Percentiles rank a stretch among this genome's conserved stretches.
Evolutionary conservation across 495 filamentous ascomycete genomes (phyloP).

Genomic region (Tetracladium setigerum): DNA sequence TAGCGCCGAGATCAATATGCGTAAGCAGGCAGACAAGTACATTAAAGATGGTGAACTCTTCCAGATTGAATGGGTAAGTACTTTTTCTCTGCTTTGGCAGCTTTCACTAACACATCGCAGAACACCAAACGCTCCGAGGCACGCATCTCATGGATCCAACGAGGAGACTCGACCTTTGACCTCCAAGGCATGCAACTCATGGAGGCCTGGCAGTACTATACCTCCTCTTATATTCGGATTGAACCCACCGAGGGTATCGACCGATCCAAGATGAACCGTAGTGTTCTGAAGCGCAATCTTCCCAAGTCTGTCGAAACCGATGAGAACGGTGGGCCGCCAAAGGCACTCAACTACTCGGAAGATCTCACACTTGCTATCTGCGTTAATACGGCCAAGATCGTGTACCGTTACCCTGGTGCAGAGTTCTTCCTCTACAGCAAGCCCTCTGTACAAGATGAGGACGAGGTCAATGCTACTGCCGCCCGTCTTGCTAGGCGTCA

Average conservation of each 20-base stretch:
- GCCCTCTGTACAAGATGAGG: conserved; percentile 24
- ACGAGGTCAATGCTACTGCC: conserved; percentile 37
- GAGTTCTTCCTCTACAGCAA: conserved; percentile 43
- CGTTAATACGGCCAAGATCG: conserved; percentile 72
- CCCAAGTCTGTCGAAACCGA: conserved; percentile 39
- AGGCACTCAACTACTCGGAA: conserved; percentile 59
- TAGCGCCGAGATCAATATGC: conserved; percentile 73
- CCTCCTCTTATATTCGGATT: conserved; percentile 78
- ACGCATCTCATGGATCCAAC: conserved; percentile 62
- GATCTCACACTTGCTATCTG: conserved; percentile 72
- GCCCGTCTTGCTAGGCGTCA: conserved; percentile 32
- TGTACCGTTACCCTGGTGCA: conserved; percentile 62
- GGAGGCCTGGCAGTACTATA: conserved; percentile 82
- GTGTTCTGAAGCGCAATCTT: conserved; percentile 70
- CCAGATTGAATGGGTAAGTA: conserved; percentile 74
- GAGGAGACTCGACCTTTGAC: conserved; percentile 75
- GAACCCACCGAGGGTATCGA: conserved; percentile 84
- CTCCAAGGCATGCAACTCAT: conserved; percentile 50
- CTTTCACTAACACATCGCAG: conserved; percentile 22
- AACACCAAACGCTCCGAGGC: conserved; percentile 51
- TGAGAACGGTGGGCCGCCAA: conserved; percentile 33
- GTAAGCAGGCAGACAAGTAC: conserved; percentile 79
- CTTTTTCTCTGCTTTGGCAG: not conserved
- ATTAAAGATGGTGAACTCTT: conserved; percentile 88
- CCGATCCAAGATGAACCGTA: conserved; percentile 52